These are phyloP conservation scores for Diaporthe ampelina DNA, from an alignment of 2,329 filamentous ascomycete genomes.

Conservation along the genomic window DNA sequence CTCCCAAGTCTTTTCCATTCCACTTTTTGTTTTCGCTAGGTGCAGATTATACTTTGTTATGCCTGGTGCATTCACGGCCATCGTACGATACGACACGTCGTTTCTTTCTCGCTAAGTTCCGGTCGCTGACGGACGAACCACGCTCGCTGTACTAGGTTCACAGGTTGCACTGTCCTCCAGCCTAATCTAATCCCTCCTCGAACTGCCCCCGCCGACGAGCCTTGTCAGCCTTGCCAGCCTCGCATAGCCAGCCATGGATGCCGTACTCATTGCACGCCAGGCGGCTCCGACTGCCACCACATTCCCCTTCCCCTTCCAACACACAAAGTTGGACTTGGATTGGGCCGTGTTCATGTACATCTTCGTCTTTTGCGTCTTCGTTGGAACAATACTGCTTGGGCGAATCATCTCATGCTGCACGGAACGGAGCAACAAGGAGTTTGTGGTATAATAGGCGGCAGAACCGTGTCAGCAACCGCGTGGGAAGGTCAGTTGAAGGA, in stretches of 20 bases:
- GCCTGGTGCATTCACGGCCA: slow-evolving; percentile 27
- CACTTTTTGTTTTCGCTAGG: slow-evolving; percentile 30
- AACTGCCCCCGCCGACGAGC: background rate
- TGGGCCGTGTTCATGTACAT: slow-evolving; percentile 37
- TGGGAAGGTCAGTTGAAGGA: background rate
- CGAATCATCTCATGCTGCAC: slow-evolving; percentile 32
- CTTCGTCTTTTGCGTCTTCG: slow-evolving; percentile 28
- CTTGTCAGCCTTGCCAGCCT: background rate
- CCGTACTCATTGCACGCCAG: slow-evolving; percentile 27
- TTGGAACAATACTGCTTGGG: slow-evolving; percentile 26
- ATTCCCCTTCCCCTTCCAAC: slow-evolving; percentile 35
- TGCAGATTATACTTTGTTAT: slow-evolving; percentile 21
- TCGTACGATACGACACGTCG: slow-evolving; percentile 26
- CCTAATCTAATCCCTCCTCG: background rate
- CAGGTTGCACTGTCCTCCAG: slow-evolving; percentile 5
- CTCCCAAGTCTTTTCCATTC: slow-evolving; percentile 16
- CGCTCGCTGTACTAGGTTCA: slow-evolving; percentile 17
- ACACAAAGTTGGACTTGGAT: slow-evolving; percentile 34
- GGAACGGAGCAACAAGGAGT: slow-evolving; percentile 16
- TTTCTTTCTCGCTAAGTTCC: background rate
- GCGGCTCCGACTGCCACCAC: slow-evolving; percentile 28
- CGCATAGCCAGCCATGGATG: slow-evolving; percentile 10
- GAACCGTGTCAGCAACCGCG: background rate
- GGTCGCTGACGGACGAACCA: slow-evolving; percentile 8
- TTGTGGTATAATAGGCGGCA: slow-evolving; percentile 20